phyloP scores from a whole-genome alignment of 1,139 yeast species.

The Candida tetrigidarum region DNA sequence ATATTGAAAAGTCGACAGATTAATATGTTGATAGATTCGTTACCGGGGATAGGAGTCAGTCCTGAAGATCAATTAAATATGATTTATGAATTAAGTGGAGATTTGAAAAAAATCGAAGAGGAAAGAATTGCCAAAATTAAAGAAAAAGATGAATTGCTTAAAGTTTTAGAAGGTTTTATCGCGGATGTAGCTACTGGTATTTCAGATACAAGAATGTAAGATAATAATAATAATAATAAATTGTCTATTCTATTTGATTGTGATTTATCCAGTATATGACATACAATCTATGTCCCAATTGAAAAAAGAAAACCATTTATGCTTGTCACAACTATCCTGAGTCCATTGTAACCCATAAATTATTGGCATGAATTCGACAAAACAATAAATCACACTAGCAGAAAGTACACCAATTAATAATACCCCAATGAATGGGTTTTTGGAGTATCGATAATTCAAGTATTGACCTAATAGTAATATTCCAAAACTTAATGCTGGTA shows the following conservation, averaged over 20 bases:
- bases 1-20: conserved; percentile 88
- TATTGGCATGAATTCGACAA: conserved; percentile 30
- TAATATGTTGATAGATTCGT: conserved; percentile 78
- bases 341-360: conserved; percentile 43
- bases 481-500: conserved; percentile 39
- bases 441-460: conserved; percentile 32
- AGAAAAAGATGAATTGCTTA: conserved; percentile 67
- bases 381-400: conserved; percentile 22
- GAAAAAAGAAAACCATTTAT: conserved; percentile 30
- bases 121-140: conserved; percentile 60
- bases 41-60: conserved; percentile 93
- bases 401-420: conserved; percentile 20
- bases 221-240: neutral
- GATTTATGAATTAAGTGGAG: conserved; percentile 66
- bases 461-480: conserved; percentile 36
- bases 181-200: conserved; percentile 62
- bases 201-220: conserved; percentile 33
- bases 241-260: neutral
- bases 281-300: conserved; percentile 44
- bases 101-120: conserved; percentile 63
- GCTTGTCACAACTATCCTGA: conserved; percentile 25
- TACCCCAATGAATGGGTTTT: conserved; percentile 24
- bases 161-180: conserved; percentile 72
- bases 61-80: conserved; percentile 71
- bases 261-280: conserved; percentile 17